phyloP scores from a whole-genome alignment of 2,329 filamentous ascomycete species.

The Claviceps purpurea region DNA sequence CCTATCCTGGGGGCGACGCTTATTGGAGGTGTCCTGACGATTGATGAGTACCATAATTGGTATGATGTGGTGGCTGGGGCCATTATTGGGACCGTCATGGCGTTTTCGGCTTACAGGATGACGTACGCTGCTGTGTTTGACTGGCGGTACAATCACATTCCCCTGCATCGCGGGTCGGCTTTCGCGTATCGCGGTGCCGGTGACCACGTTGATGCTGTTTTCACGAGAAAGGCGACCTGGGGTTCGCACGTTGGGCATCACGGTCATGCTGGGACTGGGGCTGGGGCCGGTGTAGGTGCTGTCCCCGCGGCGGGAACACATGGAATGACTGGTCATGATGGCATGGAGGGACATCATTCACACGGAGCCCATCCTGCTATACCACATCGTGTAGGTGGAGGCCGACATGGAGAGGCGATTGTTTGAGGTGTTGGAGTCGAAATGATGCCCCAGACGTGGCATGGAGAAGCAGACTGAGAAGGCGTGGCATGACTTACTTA shows the following conservation, averaged over 20 bases:
- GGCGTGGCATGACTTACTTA: too few relatives aligned
- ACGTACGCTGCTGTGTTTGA: constrained; percentile 56
- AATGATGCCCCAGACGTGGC: too few relatives aligned
- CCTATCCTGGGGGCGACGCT: constrained; percentile 55
- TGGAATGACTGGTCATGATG: neutral
- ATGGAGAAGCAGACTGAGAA: too few relatives aligned
- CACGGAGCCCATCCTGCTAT: neutral
- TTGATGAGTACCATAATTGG: constrained; percentile 65
- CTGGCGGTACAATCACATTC: constrained; percentile 52
- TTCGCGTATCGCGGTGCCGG: constrained; percentile 5
- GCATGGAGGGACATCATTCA: neutral
- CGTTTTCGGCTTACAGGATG: constrained; percentile 53
- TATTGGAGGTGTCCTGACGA: constrained; percentile 56
- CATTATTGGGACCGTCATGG: constrained; percentile 50
- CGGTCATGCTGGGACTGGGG: neutral
- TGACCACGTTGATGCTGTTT: constrained; percentile 3
- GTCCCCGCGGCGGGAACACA: neutral
- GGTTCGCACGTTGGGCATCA: constrained; percentile 1
- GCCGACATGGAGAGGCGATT: neutral
- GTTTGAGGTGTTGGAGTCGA: neutral
- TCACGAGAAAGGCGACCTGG: constrained; percentile 6
- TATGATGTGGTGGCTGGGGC: constrained; percentile 59
- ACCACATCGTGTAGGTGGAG: neutral
- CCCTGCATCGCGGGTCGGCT: constrained; percentile 37
- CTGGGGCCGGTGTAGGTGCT: neutral